Conservation (phyloP, 176 grass and related monocot species). For the Poa pratensis region DNA sequence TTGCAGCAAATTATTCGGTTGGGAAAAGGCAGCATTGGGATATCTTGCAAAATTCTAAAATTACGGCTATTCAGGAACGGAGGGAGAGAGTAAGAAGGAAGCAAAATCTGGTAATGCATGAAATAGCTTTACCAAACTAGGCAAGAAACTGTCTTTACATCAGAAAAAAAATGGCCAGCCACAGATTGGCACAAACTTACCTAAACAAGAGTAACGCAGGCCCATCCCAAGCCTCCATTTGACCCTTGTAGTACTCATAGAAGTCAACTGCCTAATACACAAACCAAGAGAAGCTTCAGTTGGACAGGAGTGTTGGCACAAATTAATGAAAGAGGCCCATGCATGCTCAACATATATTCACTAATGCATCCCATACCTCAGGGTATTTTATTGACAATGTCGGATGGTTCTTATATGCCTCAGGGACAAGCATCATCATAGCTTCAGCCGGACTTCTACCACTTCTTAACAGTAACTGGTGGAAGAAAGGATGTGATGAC, state of each 20-base stretch:
- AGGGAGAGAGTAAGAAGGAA: constrained; percentile 32
- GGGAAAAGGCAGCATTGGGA: constrained; percentile 24
- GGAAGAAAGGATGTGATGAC: constrained; percentile 44
- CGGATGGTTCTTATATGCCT: constrained; percentile 99
- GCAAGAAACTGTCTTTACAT: constrained; percentile 34
- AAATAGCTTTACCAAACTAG: constrained; percentile 34
- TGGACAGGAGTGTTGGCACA: constrained; percentile 21
- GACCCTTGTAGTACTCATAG: constrained; percentile 99
- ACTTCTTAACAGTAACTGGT: constrained; percentile 88
- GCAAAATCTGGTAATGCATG: constrained; percentile 33
- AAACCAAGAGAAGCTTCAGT: constrained; percentile 47
- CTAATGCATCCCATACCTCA: constrained; percentile 61
- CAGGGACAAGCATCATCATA: constrained; percentile 97
- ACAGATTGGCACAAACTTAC: constrained; percentile 48
- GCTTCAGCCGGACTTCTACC: constrained; percentile 93
- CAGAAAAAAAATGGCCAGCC: constrained; percentile 23
- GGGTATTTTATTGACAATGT: constrained; percentile 97
- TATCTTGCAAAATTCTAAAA: not conserved
- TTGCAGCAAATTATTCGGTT: constrained; percentile 33
- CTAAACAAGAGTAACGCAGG: constrained; percentile 98
- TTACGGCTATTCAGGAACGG: not conserved
- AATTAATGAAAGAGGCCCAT: constrained; percentile 34
- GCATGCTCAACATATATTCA: constrained; percentile 25
- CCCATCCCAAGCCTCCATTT: constrained; percentile 99
- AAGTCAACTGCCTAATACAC: constrained; percentile 87